Conservation (phyloP, 805 yeast species). For the Helenozyma baotianmanensis region DNA sequence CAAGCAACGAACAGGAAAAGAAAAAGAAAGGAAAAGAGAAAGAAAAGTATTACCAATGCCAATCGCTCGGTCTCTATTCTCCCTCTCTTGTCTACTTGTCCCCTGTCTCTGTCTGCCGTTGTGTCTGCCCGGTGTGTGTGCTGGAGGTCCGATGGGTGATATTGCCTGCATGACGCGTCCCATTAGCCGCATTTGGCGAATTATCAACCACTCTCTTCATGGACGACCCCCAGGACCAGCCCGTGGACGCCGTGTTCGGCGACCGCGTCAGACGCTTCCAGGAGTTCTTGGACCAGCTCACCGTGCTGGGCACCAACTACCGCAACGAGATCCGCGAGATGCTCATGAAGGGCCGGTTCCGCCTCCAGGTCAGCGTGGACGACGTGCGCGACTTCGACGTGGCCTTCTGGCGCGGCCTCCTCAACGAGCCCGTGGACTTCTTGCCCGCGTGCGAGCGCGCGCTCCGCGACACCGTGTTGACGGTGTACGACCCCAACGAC, state of each 20-base stretch:
- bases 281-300: conserved; percentile 66
- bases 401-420: conserved; percentile 70
- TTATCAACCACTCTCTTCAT: conserved; percentile 5
- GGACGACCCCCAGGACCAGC: conserved; percentile 28
- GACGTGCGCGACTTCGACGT: conserved; percentile 82
- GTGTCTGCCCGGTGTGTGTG: too few relatives aligned
- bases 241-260: conserved; percentile 50
- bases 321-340: conserved; percentile 66
- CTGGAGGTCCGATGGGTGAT: too few relatives aligned
- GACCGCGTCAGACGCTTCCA: conserved; percentile 87
- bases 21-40: too few relatives aligned
- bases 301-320: conserved; percentile 55
- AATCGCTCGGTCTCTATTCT: too few relatives aligned
- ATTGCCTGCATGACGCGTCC: too few relatives aligned
- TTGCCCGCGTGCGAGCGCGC: conserved; percentile 90
- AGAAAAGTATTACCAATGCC: too few relatives aligned
- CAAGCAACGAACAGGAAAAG: too few relatives aligned
- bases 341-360: conserved; percentile 59
- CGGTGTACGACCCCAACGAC: conserved; percentile 62
- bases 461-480: conserved; percentile 69
- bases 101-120: too few relatives aligned
- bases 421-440: conserved; percentile 74
- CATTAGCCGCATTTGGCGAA: neutral
- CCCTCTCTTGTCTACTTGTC: too few relatives aligned
- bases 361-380: conserved; percentile 76